Base-by-base conservation (phyloP, 2,329 filamentous ascomycete species). In the Didymella pinodella region DNA sequence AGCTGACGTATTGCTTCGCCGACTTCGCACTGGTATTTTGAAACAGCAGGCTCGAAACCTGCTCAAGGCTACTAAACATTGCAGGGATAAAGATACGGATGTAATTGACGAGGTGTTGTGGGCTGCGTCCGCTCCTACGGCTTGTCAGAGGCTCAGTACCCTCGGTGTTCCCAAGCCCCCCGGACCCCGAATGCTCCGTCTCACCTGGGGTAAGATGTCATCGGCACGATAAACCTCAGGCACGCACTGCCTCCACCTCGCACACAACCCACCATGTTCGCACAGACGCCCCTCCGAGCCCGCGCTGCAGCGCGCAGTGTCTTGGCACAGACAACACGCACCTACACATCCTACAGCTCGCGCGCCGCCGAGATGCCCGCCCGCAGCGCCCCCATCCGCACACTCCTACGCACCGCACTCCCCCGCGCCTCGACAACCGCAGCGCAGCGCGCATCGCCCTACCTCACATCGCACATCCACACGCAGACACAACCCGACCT, bases 351-450 rank as follows among this genome's bases (percentile, higher is more conserved):
- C 57, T 66, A 69, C 51, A 57, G 57, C 36, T 61, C 64, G 31
- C 57, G 56, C 29, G 50, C 56, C 10, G 62, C 63, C 46, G 69
- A 66, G 44, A 73, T 75, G 70, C 57, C 70, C 16, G 49, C 65
- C 8, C 65, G 66, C 52, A 59, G 65, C 38, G 59, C 61, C 25
- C 61, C 68, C 57, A 68, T 74, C 55, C 71, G 69, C 57, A 63
- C 65, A 12, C 63, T 75, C 46, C 65, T 76, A 56, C 72, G 70
- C 59, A 66, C 62, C 62, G 67, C 68, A 44, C 66, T 65, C 7
- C 68, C 69, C 28, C 70, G 66, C 54, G 63, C 70, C 51, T 62
- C 65, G 47, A 62, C 65, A 45, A 70, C 67, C 56, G 56, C 66
- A 52, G 61, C 62, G 20, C 67, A 66, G 47, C 66, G 63, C 61